A percentile compares a stretch with the other conserved stretches of the same genome.
phyloP scores from a whole-genome alignment of 345 rosid species.

The Aquilaria sinensis region DNA sequence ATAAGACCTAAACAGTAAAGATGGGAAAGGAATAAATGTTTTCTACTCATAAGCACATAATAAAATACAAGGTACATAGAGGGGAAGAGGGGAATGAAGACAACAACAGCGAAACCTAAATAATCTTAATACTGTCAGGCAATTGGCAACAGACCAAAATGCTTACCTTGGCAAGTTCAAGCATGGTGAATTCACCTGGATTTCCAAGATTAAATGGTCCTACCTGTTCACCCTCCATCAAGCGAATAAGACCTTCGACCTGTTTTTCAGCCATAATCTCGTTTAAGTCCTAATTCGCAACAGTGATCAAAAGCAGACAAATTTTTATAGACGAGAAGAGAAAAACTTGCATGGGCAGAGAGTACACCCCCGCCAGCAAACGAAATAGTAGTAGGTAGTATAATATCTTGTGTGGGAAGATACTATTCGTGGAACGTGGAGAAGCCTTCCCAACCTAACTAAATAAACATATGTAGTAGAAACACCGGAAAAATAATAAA shows the following conservation, averaged over 20 bases:
- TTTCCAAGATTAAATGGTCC: slow-evolving; percentile 98
- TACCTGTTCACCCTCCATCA: slow-evolving; percentile 98
- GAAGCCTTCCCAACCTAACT: too few relatives aligned
- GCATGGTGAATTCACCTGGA: slow-evolving; percentile 99
- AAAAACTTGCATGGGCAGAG: background rate
- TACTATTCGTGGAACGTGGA: too few relatives aligned
- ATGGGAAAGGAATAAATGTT: too few relatives aligned
- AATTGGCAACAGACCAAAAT: background rate
- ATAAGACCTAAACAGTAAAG: too few relatives aligned
- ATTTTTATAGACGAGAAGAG: background rate
- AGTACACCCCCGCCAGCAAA: background rate
- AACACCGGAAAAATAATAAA: background rate
- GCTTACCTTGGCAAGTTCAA: slow-evolving; percentile 89
- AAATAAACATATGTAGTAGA: background rate
- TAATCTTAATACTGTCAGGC: too few relatives aligned
- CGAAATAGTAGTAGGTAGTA: background rate
- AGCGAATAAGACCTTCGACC: slow-evolving; percentile 98
- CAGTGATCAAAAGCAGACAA: background rate
- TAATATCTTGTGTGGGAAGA: background rate
- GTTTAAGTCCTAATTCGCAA: background rate
- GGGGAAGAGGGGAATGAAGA: too few relatives aligned
- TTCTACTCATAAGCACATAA: too few relatives aligned
- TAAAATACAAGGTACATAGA: too few relatives aligned
- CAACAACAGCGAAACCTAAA: too few relatives aligned
- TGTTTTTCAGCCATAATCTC: slow-evolving; percentile 15